Conservation (phyloP, 2,329 filamentous ascomycete species). For the Neurospora crassa region DNA sequence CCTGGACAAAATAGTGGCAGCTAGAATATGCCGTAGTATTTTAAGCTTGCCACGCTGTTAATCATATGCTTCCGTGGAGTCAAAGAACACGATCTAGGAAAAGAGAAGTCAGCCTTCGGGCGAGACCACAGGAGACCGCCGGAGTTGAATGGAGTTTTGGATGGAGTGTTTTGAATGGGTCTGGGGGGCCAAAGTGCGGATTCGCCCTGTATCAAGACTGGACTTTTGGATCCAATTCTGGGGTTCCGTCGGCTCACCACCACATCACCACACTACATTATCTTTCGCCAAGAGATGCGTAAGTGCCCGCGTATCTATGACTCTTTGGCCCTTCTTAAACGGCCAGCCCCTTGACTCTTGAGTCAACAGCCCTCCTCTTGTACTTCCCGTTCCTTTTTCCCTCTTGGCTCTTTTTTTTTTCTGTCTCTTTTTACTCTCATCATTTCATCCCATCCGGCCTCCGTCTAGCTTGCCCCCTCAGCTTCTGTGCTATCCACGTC, state of each 20-base stretch:
- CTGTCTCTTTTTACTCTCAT: constrained; percentile 7
- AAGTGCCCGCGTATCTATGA: constrained; percentile 8
- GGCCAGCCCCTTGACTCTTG: not conserved
- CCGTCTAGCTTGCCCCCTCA: not conserved
- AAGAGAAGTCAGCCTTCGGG: not conserved
- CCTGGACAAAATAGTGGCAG: not conserved
- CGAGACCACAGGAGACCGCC: not conserved
- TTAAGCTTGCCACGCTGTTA: not conserved
- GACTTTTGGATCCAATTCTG: constrained; percentile 8
- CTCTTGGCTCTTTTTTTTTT: not conserved
- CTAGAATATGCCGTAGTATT: too few relatives aligned
- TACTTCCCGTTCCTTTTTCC: not conserved
- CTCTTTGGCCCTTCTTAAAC: constrained; percentile 7
- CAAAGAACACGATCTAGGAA: not conserved
- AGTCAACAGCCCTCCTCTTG: not conserved
- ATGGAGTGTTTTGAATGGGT: not conserved
- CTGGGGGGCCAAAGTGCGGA: not conserved
- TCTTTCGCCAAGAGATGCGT: constrained; percentile 5
- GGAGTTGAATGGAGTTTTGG: not conserved
- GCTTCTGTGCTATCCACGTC: not conserved
- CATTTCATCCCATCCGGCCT: constrained; percentile 9
- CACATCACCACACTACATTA: constrained; percentile 6
- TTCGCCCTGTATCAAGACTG: constrained; percentile 9
- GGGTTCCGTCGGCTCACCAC: constrained; percentile 7
- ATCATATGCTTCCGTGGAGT: not conserved